Evolutionary conservation across 805 yeast genomes (phyloP).

Genomic region (Tetrapisispora fleetii): DNA sequence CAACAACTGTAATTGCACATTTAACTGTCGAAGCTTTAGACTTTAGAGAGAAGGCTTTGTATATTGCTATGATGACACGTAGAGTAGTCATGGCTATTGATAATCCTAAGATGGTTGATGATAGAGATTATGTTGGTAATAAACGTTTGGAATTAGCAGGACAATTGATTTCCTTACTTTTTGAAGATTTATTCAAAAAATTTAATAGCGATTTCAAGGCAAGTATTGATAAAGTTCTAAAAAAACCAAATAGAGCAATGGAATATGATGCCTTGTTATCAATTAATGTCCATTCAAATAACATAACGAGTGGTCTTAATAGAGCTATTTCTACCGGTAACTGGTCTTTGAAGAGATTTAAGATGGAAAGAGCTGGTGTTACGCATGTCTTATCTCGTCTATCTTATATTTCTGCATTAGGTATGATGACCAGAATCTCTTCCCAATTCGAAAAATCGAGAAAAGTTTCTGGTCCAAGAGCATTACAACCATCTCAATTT

Average conservation of each 20-base stretch:
- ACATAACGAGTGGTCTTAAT: constrained; percentile 87
- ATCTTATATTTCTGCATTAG: constrained; percentile 88
- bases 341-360: constrained; percentile 96
- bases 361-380: constrained; percentile 99
- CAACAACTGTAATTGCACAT: constrained; percentile 94
- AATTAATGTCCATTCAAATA: constrained; percentile 83
- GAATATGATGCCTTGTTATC: constrained; percentile 90
- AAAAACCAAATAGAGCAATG: constrained; percentile 87
- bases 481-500: constrained; percentile 96
- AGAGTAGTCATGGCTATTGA: constrained; percentile 93
- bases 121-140: constrained; percentile 96
- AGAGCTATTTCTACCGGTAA: constrained; percentile 98
- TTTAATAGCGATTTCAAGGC: constrained; percentile 92
- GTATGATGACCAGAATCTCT: constrained; percentile 99
- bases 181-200: constrained; percentile 94
- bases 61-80: constrained; percentile 93
- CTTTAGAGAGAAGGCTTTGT: constrained; percentile 87
- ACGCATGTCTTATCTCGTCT: constrained; percentile 90
- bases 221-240: constrained; percentile 84
- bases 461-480: constrained; percentile 97
- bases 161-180: constrained; percentile 85
- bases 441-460: constrained; percentile 98
- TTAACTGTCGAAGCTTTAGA: constrained; percentile 75
- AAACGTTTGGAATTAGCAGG: constrained; percentile 96
- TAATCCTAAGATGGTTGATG: constrained; percentile 93